Base-by-base conservation (phyloP, 495 filamentous ascomycete species). In the Hypoxylon crocopeplum region DNA sequence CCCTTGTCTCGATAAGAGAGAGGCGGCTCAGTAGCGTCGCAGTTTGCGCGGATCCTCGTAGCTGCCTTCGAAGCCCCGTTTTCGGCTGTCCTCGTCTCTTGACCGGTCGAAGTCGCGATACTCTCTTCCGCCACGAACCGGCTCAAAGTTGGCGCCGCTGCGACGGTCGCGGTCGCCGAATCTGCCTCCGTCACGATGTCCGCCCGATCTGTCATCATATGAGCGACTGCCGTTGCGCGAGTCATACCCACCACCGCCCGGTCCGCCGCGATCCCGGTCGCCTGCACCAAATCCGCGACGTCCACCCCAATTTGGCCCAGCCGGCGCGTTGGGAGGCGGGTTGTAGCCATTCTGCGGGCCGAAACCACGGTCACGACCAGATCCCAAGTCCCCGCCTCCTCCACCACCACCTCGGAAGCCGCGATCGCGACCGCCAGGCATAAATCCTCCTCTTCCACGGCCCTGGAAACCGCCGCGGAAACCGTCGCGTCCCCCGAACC, bases 31-130 rank as follows among this genome's bases (percentile, higher is more conserved):
- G 77, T 93, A 92, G 67, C 90, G 86, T 72, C 89, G 84, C 67
- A 90, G 82, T 69, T 86, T 88, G 50, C 91, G 84, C 30, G 88
- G 85, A 71, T 94, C 90, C 63, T 93, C 89, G 69, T 91, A 86
- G 57, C 83, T 81, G 50, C 84, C 84, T 57, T 91, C 88, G 64
- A 80, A 84, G 22, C 79, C 77, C 59, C 85, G 81, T 64, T 82
- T 84, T 37, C 86, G 77, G 59, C 79, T 83, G 57, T 86, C 85
- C 65, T 88, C 79, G 68, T 80, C 71, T 75, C 77, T 56, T 67
- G 73, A 49, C 68, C 77, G 64, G 39, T 73, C 71, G 46, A 49
- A 61, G 62, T 73, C 70, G 32, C 70, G 63, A 46, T 68, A 50
- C 30, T 81, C 64, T 71, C 77, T 79, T 65, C 84, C 69, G 32